Conservation (phyloP, 2,329 filamentous ascomycete species). For the Aspergillus piperis region DNA sequence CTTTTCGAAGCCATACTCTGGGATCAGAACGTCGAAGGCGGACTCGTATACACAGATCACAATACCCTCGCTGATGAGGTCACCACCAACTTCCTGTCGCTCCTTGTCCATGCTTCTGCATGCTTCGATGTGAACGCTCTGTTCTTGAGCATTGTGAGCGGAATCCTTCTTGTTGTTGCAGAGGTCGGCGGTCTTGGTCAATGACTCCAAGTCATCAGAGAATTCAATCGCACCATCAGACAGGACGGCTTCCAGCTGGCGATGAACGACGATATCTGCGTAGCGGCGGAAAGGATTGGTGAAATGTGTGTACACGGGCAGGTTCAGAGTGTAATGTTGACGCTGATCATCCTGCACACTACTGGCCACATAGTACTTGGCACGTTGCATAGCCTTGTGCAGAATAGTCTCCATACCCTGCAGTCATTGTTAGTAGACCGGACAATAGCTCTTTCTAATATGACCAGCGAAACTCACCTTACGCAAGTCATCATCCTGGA, state of each 20-base stretch:
- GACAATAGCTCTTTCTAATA: background rate
- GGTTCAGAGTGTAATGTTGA: constrained; percentile 87
- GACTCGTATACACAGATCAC: constrained; percentile 98
- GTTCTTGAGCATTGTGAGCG: constrained; percentile 93
- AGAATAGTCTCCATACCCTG: constrained; percentile 92
- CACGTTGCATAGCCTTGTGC: constrained; percentile 92
- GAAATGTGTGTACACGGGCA: constrained; percentile 95
- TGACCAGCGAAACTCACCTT: constrained; percentile 56
- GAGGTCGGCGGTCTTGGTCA: constrained; percentile 89
- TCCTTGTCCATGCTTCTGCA: constrained; percentile 95
- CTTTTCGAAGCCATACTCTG: constrained; percentile 98
- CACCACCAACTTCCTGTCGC: constrained; percentile 80
- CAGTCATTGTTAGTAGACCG: background rate
- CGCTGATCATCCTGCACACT: constrained; percentile 76
- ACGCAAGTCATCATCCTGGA: constrained; percentile 83
- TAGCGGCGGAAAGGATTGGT: constrained; percentile 94
- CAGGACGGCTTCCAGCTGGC: constrained; percentile 84
- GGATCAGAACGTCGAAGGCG: constrained; percentile 96
- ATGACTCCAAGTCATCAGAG: constrained; percentile 79
- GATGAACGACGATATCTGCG: constrained; percentile 91
- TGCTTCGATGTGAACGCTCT: constrained; percentile 97
- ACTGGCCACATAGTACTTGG: constrained; percentile 88
- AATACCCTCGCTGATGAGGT: constrained; percentile 92
- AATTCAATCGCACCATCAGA: constrained; percentile 82
- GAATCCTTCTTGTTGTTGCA: constrained; percentile 99